Evolutionary conservation across 1,139 yeast genomes (phyloP).

Genomic region (Taiozyma sp.): DNA sequence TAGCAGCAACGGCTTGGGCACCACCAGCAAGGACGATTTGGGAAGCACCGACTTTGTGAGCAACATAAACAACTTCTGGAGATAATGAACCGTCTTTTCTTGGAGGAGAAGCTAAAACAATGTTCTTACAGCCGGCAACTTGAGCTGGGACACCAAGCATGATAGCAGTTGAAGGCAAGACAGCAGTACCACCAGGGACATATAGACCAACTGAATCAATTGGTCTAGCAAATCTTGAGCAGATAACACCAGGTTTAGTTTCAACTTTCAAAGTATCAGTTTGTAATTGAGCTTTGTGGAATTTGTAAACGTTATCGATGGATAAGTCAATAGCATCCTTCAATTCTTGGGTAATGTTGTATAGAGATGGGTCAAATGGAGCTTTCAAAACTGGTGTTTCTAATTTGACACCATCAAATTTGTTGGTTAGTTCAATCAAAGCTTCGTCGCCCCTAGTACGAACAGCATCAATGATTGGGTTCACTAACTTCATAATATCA

Average conservation of each 20-base stretch:
- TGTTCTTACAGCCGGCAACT: constrained; percentile 95
- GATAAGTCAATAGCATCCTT: constrained; percentile 86
- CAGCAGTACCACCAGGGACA: constrained; percentile 99
- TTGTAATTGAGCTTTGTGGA: constrained; percentile 89
- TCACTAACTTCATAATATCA: constrained; percentile 86
- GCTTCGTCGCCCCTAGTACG: constrained; percentile 81
- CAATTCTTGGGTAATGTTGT: constrained; percentile 74
- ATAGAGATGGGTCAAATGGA: constrained; percentile 77
- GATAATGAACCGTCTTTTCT: constrained; percentile 88
- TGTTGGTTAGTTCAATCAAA: constrained; percentile 77
- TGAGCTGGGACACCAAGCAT: constrained; percentile 99
- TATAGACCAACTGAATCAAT: constrained; percentile 93
- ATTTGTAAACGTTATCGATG: constrained; percentile 80
- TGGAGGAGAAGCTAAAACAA: constrained; percentile 97
- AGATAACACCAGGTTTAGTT: constrained; percentile 88
- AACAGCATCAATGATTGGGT: constrained; percentile 83
- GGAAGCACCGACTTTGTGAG: constrained; percentile 90
- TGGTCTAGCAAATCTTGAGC: constrained; percentile 94
- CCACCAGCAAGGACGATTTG: constrained; percentile 96
- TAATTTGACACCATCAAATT: constrained; percentile 82
- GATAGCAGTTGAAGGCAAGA: constrained; percentile 93
- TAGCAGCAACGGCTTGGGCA: constrained; percentile 97
- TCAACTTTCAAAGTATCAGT: constrained; percentile 77
- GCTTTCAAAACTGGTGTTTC: constrained; percentile 73
- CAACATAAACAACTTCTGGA: constrained; percentile 97